A percentile compares a stretch with the other conserved stretches of the same genome.
These are phyloP conservation scores for Pseudozyma thailandica DNA, from an alignment of 1,284 basidiomycete genomes.

Conservation along the genomic window DNA sequence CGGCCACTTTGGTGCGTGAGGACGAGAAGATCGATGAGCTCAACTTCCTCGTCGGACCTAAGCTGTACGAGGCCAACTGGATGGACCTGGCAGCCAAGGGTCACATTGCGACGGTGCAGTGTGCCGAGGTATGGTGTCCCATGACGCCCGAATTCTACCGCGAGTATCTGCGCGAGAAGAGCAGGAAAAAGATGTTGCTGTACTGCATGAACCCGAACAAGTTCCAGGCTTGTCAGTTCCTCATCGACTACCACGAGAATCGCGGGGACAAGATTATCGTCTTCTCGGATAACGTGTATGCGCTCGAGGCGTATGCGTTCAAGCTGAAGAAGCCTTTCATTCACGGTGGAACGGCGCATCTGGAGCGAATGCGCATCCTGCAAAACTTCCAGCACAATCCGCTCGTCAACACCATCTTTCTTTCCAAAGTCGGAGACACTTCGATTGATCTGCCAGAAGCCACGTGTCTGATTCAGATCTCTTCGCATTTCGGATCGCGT, in stretches of 20 bases:
- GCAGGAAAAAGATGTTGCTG: conserved; percentile 91
- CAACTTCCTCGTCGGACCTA: conserved; percentile 99
- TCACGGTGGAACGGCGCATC: conserved; percentile 94
- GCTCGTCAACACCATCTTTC: conserved; percentile 93
- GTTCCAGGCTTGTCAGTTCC: conserved; percentile 98
- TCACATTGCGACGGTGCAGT: conserved; percentile 97
- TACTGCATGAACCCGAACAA: conserved; percentile 99
- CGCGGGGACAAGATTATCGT: conserved; percentile 99
- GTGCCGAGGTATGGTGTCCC: conserved; percentile 98
- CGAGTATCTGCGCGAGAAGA: conserved; percentile 92
- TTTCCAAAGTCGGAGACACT: conserved; percentile 99
- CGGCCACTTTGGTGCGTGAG: conserved; percentile 91
- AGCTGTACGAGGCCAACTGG: conserved; percentile 99
- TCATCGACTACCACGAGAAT: conserved; percentile 98
- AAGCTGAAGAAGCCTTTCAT: conserved; percentile 95
- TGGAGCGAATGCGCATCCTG: conserved; percentile 93
- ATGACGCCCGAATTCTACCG: conserved; percentile 99
- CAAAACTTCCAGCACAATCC: conserved; percentile 97
- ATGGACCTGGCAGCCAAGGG: conserved; percentile 99
- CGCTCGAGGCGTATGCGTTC: conserved; percentile 95
- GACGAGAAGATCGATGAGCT: conserved; percentile 99
- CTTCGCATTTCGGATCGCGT: conserved; percentile 98
- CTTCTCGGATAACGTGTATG: conserved; percentile 98
- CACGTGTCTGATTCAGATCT: conserved; percentile 98
- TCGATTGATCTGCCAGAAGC: conserved; percentile 99